phyloP scores from a whole-genome alignment of 78 protist species.

The Protostelium mycophagum region DNA sequence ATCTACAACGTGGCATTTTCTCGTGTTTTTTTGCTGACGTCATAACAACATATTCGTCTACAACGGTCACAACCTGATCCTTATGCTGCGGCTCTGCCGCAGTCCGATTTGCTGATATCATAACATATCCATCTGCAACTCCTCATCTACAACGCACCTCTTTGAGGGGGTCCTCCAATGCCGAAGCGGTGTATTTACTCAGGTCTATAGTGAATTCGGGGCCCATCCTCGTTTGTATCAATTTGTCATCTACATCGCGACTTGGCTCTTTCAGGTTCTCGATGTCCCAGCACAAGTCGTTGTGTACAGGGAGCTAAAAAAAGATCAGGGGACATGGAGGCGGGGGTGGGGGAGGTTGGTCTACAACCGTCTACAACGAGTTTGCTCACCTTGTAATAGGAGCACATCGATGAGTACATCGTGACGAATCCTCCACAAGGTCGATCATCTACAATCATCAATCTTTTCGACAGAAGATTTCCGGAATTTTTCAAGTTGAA shows the following conservation, averaged over 20 bases:
- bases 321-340: no score
- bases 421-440: neutral
- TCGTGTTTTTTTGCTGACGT: no score
- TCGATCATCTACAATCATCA: conserved; percentile 1
- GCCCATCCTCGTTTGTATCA: neutral
- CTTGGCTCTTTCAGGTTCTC: neutral
- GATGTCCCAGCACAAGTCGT: neutral
- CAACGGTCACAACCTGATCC: no score
- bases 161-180: neutral
- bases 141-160: neutral
- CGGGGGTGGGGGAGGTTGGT: no score
- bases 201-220: neutral
- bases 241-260: neutral
- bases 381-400: neutral
- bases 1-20: no score
- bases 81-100: no score
- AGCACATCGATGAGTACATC: neutral
- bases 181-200: neutral
- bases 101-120: no score
- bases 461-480: no score
- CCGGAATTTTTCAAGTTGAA: no score
- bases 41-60: no score
- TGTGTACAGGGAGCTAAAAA: neutral
- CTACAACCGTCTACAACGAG: neutral
- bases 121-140: no score